Percentiles rank a stretch among this genome's conserved stretches.
Conservation (phyloP, 805 yeast species). For the Kluyveromyces siamensis region DNA sequence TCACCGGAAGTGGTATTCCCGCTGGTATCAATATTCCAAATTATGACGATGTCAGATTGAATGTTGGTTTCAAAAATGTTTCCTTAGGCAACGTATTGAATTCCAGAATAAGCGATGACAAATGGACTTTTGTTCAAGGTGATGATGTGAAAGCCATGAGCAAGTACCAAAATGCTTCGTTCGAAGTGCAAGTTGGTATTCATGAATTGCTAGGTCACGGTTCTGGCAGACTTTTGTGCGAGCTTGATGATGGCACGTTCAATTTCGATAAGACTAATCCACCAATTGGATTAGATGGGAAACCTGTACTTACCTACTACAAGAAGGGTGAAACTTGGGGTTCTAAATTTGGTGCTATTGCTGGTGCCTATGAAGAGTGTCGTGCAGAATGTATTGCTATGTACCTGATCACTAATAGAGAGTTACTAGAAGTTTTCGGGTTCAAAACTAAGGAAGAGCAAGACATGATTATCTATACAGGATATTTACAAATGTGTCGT, state of each 20-base stretch:
- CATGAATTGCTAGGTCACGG: constrained; percentile 92
- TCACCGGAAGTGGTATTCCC: constrained; percentile 85
- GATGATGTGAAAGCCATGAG: constrained; percentile 49
- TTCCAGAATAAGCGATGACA: constrained; percentile 43
- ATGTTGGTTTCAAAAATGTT: constrained; percentile 80
- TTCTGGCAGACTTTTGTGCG: constrained; percentile 67
- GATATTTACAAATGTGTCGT: constrained; percentile 75
- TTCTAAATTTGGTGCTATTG: constrained; percentile 66
- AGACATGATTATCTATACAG: constrained; percentile 53
- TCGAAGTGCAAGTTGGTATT: constrained; percentile 89
- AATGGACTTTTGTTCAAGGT: constrained; percentile 54
- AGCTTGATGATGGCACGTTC: constrained; percentile 51
- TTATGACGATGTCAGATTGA: constrained; percentile 80
- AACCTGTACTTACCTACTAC: constrained; percentile 61
- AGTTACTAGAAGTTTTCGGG: constrained; percentile 67
- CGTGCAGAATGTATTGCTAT: constrained; percentile 88
- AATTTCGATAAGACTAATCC: constrained; percentile 62
- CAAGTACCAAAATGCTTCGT: constrained; percentile 69
- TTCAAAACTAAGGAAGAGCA: constrained; percentile 48
- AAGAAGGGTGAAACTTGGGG: constrained; percentile 88
- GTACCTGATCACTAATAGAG: constrained; percentile 61
- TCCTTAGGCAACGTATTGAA: constrained; percentile 79
- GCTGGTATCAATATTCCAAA: constrained; percentile 92
- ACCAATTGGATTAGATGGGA: constrained; percentile 51
- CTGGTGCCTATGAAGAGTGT: constrained; percentile 89